These are phyloP conservation scores for Vaccinium vitisidaea DNA, from an alignment of 148 eudicot genomes.

Conservation along the genomic window DNA sequence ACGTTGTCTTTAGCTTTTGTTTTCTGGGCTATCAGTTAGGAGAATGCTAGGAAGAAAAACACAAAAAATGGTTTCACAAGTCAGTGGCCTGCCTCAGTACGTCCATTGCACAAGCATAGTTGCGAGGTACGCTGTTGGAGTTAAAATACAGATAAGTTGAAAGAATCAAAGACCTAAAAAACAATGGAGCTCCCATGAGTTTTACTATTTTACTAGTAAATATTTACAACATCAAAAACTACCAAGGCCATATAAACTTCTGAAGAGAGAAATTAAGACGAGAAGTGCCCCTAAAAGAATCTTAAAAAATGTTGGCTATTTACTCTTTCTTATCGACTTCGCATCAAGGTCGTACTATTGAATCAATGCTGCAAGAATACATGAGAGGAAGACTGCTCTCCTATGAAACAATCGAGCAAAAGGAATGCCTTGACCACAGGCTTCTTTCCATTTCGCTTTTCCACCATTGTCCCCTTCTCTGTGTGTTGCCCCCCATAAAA, in stretches of 20 bases:
- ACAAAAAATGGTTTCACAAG: neutral
- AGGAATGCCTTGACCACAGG: constrained; percentile 3
- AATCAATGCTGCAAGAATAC: constrained; percentile 12
- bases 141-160: neutral
- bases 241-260: neutral
- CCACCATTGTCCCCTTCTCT: neutral
- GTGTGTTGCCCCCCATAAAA: neutral
- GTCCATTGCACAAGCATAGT: neutral
- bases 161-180: constrained; percentile 13
- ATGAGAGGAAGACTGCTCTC: neutral
- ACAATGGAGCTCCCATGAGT: neutral
- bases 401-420: neutral
- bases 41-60: neutral
- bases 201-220: neutral
- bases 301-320: constrained; percentile 17
- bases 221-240: constrained; percentile 13
- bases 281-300: constrained; percentile 12
- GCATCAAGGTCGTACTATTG: constrained; percentile 16
- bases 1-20: neutral
- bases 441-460: neutral
- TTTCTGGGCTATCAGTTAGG: neutral
- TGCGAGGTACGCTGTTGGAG: neutral
- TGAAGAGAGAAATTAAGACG: neutral
- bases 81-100: neutral
- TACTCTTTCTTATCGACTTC: constrained; percentile 27